Evolutionary conservation across 2,329 filamentous ascomycete species (phyloP).

Genomic region (Venturia asperata): DNA sequence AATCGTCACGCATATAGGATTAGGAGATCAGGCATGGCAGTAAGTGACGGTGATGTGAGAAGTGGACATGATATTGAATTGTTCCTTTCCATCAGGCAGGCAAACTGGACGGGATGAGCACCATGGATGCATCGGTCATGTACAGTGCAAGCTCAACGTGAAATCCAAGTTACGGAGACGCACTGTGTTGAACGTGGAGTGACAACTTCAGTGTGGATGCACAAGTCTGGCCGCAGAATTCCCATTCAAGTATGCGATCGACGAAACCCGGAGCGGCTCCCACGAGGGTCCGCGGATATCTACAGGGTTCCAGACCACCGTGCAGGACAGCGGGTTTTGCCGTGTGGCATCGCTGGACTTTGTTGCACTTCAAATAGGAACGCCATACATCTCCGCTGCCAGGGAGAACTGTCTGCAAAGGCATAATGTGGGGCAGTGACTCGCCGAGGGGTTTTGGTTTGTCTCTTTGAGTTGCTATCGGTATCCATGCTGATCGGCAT

Average conservation of each 20-base stretch:
- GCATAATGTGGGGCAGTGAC: no score
- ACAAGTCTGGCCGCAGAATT: not conserved
- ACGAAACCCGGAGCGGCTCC: not conserved
- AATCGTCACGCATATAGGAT: not conserved
- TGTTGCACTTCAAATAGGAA: no score
- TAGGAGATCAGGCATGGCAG: not conserved
- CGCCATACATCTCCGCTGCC: not conserved
- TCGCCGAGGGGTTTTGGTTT: no score
- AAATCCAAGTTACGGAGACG: not conserved
- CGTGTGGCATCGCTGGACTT: not conserved
- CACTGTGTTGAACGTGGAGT: not conserved
- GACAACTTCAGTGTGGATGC: not conserved
- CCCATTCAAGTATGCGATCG: not conserved
- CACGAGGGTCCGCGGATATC: not conserved
- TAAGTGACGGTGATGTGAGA: not conserved
- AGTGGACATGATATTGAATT: not conserved
- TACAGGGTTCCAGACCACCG: not conserved
- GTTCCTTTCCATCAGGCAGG: not conserved
- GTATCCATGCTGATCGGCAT: no score
- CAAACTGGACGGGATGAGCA: not conserved
- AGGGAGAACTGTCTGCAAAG: not conserved
- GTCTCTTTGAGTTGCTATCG: no score
- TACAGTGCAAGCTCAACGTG: not conserved
- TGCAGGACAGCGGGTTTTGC: conserved; percentile 7
- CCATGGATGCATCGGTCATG: not conserved